phyloP scores from a whole-genome alignment of 1,139 yeast species.

The Chernovozyma sophiae-reginae region DNA sequence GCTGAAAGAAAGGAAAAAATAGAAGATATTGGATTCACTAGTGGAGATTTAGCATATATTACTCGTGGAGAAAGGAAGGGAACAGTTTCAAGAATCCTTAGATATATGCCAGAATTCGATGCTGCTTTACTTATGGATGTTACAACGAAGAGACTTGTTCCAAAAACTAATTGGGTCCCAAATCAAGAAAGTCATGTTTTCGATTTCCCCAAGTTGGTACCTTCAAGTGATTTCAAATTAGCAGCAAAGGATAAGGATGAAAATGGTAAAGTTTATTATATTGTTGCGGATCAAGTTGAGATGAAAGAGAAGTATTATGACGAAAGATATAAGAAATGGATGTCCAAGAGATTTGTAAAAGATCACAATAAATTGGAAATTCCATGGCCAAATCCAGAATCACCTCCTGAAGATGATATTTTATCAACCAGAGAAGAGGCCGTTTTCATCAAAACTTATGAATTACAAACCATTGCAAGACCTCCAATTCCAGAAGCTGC shows the following conservation, averaged over 20 bases:
- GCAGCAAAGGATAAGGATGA: slow-evolving; percentile 70
- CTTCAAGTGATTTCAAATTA: slow-evolving; percentile 43
- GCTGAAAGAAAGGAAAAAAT: slow-evolving; percentile 24
- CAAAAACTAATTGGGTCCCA: slow-evolving; percentile 69
- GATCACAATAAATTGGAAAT: slow-evolving; percentile 64
- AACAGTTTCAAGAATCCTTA: slow-evolving; percentile 52
- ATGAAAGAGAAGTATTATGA: slow-evolving; percentile 71
- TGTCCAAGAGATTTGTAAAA: slow-evolving; percentile 75
- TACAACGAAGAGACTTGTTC: slow-evolving; percentile 39
- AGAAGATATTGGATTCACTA: slow-evolving; percentile 33
- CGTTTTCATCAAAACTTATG: slow-evolving; percentile 71
- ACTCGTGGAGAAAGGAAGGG: slow-evolving; percentile 70
- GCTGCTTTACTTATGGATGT: slow-evolving; percentile 34
- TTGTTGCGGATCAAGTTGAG: slow-evolving; percentile 73
- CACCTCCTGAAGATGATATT: slow-evolving; percentile 51
- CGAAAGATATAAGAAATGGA: slow-evolving; percentile 63
- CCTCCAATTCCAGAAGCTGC: slow-evolving; percentile 70
- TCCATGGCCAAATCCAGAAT: slow-evolving; percentile 89
- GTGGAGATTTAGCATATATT: slow-evolving; percentile 47
- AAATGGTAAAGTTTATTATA: slow-evolving; percentile 54
- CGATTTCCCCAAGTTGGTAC: slow-evolving; percentile 59
- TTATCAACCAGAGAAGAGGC: slow-evolving; percentile 55
- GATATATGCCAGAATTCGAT: slow-evolving; percentile 29
- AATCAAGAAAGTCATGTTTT: slow-evolving; percentile 72
- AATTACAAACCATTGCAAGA: slow-evolving; percentile 61